phyloP scores from a whole-genome alignment of 495 filamentous ascomycete species.

The Talaromyces ruber region DNA sequence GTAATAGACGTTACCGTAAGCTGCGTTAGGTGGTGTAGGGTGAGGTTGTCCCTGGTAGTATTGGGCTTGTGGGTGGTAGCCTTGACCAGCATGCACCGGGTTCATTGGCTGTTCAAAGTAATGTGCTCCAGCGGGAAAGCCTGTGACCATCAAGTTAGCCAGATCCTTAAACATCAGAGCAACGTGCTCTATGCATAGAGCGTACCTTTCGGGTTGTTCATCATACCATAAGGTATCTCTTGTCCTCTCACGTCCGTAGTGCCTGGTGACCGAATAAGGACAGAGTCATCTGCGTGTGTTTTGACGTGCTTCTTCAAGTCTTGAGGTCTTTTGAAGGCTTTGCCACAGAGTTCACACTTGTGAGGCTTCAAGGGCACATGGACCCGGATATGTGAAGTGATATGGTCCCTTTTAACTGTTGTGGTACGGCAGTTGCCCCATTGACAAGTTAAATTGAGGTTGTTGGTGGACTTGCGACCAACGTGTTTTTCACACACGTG shows the following conservation, averaged over 20 bases:
- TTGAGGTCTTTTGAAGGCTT: conserved; percentile 98
- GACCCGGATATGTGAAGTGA: conserved; percentile 97
- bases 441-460: conserved; percentile 92
- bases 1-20: conserved; percentile 69
- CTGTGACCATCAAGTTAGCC: conserved; percentile 11
- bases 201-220: conserved; percentile 27
- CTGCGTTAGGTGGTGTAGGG: conserved; percentile 33
- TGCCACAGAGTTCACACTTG: conserved; percentile 96
- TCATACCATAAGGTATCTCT: conserved; percentile 43
- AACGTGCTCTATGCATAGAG: not conserved
- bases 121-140: conserved; percentile 31
- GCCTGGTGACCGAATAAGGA: conserved; percentile 70
- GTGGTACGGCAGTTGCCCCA: conserved; percentile 95
- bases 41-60: conserved; percentile 54
- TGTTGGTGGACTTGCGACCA: conserved; percentile 97
- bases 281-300: conserved; percentile 98
- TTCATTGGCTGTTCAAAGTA: conserved; percentile 38
- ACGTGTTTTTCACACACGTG: conserved; percentile 99
- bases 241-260: conserved; percentile 47
- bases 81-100: conserved; percentile 23
- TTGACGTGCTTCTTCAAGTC: conserved; percentile 99
- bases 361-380: conserved; percentile 98
- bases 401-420: conserved; percentile 98
- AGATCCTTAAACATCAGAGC: not conserved
- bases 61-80: conserved; percentile 40